A percentile compares a stretch with the other conserved stretches of the same genome.
These are phyloP conservation scores for Cladobotryum protrusum DNA, from an alignment of 2,329 filamentous ascomycete genomes.

Conservation along the genomic window DNA sequence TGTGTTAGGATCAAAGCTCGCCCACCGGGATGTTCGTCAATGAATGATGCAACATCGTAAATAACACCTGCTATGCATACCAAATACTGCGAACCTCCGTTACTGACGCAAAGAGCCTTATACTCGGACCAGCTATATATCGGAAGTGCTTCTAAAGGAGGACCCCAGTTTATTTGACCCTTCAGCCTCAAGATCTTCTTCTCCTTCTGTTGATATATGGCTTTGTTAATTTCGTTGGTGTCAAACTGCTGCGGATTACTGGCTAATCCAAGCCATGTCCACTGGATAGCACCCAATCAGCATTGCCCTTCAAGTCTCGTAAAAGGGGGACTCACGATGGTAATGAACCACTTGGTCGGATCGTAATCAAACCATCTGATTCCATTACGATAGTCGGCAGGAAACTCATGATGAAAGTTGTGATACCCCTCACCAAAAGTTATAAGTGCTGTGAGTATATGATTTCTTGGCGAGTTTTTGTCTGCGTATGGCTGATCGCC, in stretches of 20 bases:
- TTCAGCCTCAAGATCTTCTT: conserved; percentile 80
- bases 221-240: conserved; percentile 78
- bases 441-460: conserved; percentile 69
- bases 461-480: conserved; percentile 75
- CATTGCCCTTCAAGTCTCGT: no score
- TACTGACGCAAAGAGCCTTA: conserved; percentile 56
- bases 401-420: conserved; percentile 87
- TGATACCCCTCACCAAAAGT: conserved; percentile 79
- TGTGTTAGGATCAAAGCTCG: conserved; percentile 69
- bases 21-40: conserved; percentile 73
- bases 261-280: conserved; percentile 71
- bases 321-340: conserved; percentile 30
- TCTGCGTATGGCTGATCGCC: conserved; percentile 81
- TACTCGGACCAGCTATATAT: conserved; percentile 76
- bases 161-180: conserved; percentile 68
- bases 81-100: conserved; percentile 51
- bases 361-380: conserved; percentile 80
- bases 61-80: conserved; percentile 69
- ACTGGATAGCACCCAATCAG: conserved; percentile 23
- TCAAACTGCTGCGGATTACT: conserved; percentile 79
- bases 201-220: conserved; percentile 70
- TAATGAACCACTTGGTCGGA: conserved; percentile 78
- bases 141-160: conserved; percentile 67
- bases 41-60: conserved; percentile 72
- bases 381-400: conserved; percentile 77